Percentiles rank a stretch among this genome's conserved stretches.
These are phyloP conservation scores for Taiozyma sp. DNA, from an alignment of 1,139 yeast species.

Conservation along the genomic window DNA sequence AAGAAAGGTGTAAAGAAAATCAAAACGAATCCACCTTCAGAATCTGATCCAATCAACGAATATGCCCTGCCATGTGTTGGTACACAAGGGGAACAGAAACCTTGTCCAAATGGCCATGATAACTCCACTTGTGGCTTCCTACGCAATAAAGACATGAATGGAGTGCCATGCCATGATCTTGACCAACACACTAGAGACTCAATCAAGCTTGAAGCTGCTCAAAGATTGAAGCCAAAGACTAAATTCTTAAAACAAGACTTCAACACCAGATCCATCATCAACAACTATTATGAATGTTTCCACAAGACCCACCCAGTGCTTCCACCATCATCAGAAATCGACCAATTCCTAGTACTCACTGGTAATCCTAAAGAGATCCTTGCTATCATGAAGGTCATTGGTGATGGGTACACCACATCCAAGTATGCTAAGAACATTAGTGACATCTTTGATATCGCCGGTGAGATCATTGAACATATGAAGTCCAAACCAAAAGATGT, in stretches of 20 bases:
- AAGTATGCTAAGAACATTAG: slow-evolving; percentile 32
- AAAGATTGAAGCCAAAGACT: background rate
- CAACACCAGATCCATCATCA: slow-evolving; percentile 26
- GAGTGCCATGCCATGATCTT: slow-evolving; percentile 9
- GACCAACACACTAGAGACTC: slow-evolving; percentile 1
- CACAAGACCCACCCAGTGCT: slow-evolving; percentile 42
- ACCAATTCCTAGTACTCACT: slow-evolving; percentile 27
- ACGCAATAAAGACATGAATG: slow-evolving; percentile 1
- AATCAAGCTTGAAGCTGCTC: slow-evolving; percentile 4
- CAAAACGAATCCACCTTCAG: slow-evolving; percentile 1
- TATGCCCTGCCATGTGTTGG: slow-evolving; percentile 17
- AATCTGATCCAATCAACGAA: background rate
- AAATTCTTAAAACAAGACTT: slow-evolving; percentile 16
- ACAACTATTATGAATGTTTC: slow-evolving; percentile 35
- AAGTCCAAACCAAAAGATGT: slow-evolving; percentile 35
- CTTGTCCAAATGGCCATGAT: slow-evolving; percentile 24
- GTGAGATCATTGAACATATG: slow-evolving; percentile 32
- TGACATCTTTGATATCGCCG: slow-evolving; percentile 30
- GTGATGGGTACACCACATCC: slow-evolving; percentile 38
- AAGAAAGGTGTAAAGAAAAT: slow-evolving; percentile 36
- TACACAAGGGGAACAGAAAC: slow-evolving; percentile 4
- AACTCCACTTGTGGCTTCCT: slow-evolving; percentile 17
- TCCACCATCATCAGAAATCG: slow-evolving; percentile 34
- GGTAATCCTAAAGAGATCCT: slow-evolving; percentile 36
- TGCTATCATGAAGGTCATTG: slow-evolving; percentile 40